phyloP scores from a whole-genome alignment of 495 filamentous ascomycete genomes.

The Letharia lupina region DNA sequence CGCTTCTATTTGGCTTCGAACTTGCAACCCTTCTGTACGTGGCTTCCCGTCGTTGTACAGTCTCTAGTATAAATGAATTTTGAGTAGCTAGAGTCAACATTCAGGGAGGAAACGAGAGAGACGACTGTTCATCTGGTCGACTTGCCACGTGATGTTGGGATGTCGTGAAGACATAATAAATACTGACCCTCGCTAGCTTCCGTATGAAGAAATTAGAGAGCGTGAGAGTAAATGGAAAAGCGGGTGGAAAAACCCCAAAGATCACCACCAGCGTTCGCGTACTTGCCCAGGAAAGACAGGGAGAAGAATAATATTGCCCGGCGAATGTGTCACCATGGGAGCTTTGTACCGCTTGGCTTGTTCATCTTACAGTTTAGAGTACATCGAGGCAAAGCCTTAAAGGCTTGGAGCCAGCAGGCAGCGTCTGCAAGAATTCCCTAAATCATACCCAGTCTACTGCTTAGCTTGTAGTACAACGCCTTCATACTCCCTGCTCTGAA shows the following conservation, averaged over 20 bases:
- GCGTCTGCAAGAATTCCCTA: not conserved
- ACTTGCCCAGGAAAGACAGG: not conserved
- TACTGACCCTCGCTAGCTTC: not conserved
- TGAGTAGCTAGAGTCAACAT: not conserved
- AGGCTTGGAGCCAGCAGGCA: not conserved
- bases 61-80: not conserved
- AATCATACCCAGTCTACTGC: constrained; percentile 27
- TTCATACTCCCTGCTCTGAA: constrained; percentile 83
- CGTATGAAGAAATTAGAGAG: not conserved
- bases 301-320: not conserved
- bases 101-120: not conserved
- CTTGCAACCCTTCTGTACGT: not conserved
- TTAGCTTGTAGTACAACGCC: constrained; percentile 74
- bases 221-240: not conserved
- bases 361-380: not conserved
- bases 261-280: not conserved
- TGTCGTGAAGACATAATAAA: not conserved
- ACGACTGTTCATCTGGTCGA: not conserved
- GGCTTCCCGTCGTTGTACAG: not conserved
- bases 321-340: not conserved
- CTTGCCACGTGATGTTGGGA: not conserved
- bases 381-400: not conserved
- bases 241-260: not conserved
- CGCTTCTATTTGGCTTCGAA: not conserved
- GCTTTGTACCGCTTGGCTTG: not conserved